Evolutionary conservation across 495 filamentous ascomycete genomes (phyloP).

Genomic region (Penicillium silybi): DNA sequence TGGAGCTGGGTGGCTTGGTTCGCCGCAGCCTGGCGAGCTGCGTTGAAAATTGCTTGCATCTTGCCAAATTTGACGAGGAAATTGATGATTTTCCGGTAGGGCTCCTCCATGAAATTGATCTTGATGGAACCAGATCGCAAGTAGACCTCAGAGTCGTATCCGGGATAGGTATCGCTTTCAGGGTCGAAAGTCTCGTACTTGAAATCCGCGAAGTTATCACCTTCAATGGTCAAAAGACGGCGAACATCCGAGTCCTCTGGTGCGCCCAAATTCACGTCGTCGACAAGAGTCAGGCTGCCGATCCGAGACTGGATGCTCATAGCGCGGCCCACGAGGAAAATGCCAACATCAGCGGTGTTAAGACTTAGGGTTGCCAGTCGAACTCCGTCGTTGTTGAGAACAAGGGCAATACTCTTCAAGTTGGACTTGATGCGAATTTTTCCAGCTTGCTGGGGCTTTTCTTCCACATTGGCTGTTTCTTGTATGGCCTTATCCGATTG

Average conservation of each 20-base stretch:
- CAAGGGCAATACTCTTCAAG: constrained; percentile 85
- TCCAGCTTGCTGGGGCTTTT: constrained; percentile 34
- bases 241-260: constrained; percentile 74
- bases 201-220: constrained; percentile 95
- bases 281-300: constrained; percentile 81
- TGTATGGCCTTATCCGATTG: constrained; percentile 45
- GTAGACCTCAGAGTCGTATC: constrained; percentile 90
- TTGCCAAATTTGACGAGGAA: constrained; percentile 98
- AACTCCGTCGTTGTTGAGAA: constrained; percentile 98
- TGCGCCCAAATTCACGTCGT: constrained; percentile 92
- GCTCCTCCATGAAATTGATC: constrained; percentile 93
- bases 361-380: constrained; percentile 88
- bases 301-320: constrained; percentile 84
- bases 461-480: constrained; percentile 35
- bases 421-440: constrained; percentile 86
- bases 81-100: constrained; percentile 96
- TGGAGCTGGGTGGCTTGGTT: constrained; percentile 91
- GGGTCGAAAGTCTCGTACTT: constrained; percentile 93
- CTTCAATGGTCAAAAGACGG: constrained; percentile 88
- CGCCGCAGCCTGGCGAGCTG: constrained; percentile 89
- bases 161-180: constrained; percentile 70
- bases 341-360: constrained; percentile 82
- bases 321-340: constrained; percentile 78
- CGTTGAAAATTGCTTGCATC: constrained; percentile 99
- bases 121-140: constrained; percentile 90